These are phyloP conservation scores for Xylaria nigripes DNA, from an alignment of 495 filamentous ascomycete species.

Conservation along the genomic window DNA sequence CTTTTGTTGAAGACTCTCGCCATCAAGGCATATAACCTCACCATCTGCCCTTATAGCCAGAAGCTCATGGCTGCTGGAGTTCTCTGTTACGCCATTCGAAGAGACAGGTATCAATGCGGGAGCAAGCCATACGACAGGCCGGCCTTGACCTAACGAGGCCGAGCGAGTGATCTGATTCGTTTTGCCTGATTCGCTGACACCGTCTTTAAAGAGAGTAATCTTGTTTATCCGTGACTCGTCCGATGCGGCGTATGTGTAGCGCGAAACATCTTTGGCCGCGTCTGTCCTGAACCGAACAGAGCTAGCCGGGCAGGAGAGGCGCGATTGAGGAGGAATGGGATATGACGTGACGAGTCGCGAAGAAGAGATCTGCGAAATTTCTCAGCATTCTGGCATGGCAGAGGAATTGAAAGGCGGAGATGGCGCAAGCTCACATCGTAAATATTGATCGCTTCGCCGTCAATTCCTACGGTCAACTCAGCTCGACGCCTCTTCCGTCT, in stretches of 20 bases:
- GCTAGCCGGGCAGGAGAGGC: constrained; percentile 67
- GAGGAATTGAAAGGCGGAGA: neutral
- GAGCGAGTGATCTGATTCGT: constrained; percentile 32
- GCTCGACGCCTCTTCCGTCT: constrained; percentile 71
- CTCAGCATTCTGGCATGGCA: neutral
- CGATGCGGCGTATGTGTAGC: constrained; percentile 63
- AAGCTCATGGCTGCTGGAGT: constrained; percentile 18
- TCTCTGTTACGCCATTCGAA: neutral
- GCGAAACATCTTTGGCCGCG: constrained; percentile 44
- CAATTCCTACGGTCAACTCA: constrained; percentile 77
- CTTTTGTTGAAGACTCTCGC: constrained; percentile 32
- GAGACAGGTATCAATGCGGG: constrained; percentile 1
- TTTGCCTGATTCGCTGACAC: constrained; percentile 53
- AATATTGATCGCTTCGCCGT: constrained; percentile 85
- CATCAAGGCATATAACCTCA: constrained; percentile 29
- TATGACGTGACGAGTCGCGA: constrained; percentile 79
- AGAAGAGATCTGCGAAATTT: constrained; percentile 55
- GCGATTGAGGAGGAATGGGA: constrained; percentile 71
- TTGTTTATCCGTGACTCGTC: constrained; percentile 30
- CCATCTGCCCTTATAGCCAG: constrained; percentile 34
- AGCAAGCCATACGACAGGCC: constrained; percentile 18
- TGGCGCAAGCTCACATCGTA: constrained; percentile 63
- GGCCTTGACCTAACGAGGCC: constrained; percentile 13
- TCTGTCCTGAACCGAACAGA: constrained; percentile 58
- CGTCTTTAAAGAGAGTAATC: constrained; percentile 50